Base-by-base conservation (phyloP, 2,329 filamentous ascomycete species). In the Pseudogymnoascus sp. region DNA sequence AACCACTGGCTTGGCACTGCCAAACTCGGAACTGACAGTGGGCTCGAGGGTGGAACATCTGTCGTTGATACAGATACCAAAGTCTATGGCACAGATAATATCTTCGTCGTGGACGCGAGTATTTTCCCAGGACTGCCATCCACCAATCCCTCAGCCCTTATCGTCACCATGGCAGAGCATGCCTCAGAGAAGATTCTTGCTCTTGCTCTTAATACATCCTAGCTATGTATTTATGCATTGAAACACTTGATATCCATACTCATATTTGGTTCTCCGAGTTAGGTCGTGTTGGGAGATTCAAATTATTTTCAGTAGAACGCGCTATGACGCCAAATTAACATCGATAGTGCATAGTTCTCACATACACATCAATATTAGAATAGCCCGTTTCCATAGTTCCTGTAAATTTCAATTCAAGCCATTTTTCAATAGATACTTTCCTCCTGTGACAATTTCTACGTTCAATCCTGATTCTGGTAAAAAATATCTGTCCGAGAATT, bases 51-150 rank as follows among this genome's bases (percentile, higher is more conserved):
- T 43, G 83, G 84, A 14, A 79, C 76, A 5, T 75, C 82, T 1
- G 85, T 88, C 2, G 85, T 88, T 1, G 85, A 88, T 66, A 70
- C 77, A 9, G 76, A 88, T 72, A 81, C 83, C 61, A 82, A 81
- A 72, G 83, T 88, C 6, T 88, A 83, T 67, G 85, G 85, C 39
- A 88, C 82, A 0, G 83, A 87, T 67, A 88, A 88, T 72, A 75
- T 88, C 43, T 87, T 85, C 67, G 81, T 88, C 12, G 83, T 89
- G 3, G 86, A 89, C 67, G 86, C 82, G 0, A 82, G 81, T 63
- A 85, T 89, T 68, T 87, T 88, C 74, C 86, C 87, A 0, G 86
- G 87, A 64, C 82, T 88, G 66, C 79, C 85, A 2, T 85, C 84
- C 0, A 83, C 85, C 15, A 90, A 90, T 72, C 87, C 87, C 1